Evolutionary conservation across 768 basidiomycete species (phyloP), one percentile per base, ranked within the genome.

Genomic region (Dacryopinax primogenitus): DNA sequence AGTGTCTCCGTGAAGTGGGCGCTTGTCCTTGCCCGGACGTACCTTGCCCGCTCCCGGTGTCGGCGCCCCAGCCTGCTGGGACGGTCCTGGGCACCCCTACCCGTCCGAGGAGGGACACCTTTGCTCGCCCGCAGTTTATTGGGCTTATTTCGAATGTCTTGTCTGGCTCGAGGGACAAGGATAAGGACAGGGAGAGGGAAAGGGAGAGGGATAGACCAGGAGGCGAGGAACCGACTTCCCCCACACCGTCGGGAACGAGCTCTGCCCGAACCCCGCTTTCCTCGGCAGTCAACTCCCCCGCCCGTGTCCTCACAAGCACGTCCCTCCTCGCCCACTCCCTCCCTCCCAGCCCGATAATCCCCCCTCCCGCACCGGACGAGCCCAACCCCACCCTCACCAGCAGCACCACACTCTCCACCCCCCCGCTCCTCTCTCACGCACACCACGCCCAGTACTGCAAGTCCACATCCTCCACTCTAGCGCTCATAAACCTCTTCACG

Each of bases 401-500:
- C 23, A 30, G 36, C 30, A 18, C 41, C 45, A 32, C 23, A 32
- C 32, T 30, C 37, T 32, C 33, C 33, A 21, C 47, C 13, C n/a
- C 32, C 32, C 7, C 33, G 3, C 4, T 51, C 41, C 16, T 16
- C 44, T 2, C 28, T 47, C 15, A 33, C 12, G 39, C 34, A 23
- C 28, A 26, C 4, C 61, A 58, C 30, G 47, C 62, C 37, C n/a
- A 34, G 9, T 28, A 34, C 61, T 68, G 66, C 69, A 67, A 66
- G 34, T 67, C 70, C 0, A 62, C 66, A 32, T 33, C 30, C 26
- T 67, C 71, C 28, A 62, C 68, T 34, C 65, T 73, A 35, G 68
- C 69, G 3, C 71, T 78, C 47, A 77, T 78, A 51, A 69, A 74
- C 12, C 72, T 77, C 63, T 79, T 78, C 69, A 74, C 73, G 37